These are phyloP conservation scores for Lentinus polychrous DNA, from an alignment of 1,284 basidiomycete species.

Conservation along the genomic window DNA sequence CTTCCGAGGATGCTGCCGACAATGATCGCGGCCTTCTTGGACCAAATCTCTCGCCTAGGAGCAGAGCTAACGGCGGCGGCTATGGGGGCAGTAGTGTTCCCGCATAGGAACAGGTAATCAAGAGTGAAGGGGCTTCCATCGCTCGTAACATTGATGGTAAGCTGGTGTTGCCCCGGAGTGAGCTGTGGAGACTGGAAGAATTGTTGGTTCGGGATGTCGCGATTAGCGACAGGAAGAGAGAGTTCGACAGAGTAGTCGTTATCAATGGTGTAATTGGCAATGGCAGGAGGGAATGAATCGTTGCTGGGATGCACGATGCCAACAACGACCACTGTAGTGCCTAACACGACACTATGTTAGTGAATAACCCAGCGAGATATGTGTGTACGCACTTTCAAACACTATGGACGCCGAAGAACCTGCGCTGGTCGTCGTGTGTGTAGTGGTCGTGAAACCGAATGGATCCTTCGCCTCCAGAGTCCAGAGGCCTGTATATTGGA, in stretches of 20 bases:
- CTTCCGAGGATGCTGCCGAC: constrained; percentile 13
- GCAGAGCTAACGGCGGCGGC: constrained; percentile 9
- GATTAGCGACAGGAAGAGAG: constrained; percentile 27
- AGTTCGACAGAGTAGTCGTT: constrained; percentile 24
- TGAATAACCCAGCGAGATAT: neutral
- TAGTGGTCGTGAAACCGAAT: constrained; percentile 10
- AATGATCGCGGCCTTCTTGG: constrained; percentile 7
- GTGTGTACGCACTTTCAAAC: constrained; percentile 29
- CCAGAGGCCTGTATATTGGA: constrained; percentile 31
- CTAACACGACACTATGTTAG: constrained; percentile 18
- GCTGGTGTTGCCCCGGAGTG: constrained; percentile 25
- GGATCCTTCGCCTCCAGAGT: constrained; percentile 20
- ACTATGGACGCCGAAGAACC: constrained; percentile 22
- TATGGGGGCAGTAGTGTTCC: constrained; percentile 12
- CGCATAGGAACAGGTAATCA: constrained; percentile 28
- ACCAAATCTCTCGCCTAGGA: neutral
- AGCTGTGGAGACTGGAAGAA: constrained; percentile 32
- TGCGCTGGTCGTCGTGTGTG: constrained; percentile 12
- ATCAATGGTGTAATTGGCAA: constrained; percentile 34
- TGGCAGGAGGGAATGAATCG: constrained; percentile 26
- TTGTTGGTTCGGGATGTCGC: constrained; percentile 31
- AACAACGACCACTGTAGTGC: constrained; percentile 35
- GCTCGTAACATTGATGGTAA: constrained; percentile 31
- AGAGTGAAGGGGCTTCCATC: constrained; percentile 31
- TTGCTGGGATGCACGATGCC: constrained; percentile 36